phyloP scores from a whole-genome alignment of 371 early-diverging fungal genomes.

The Syncephalastrum monosporum region DNA sequence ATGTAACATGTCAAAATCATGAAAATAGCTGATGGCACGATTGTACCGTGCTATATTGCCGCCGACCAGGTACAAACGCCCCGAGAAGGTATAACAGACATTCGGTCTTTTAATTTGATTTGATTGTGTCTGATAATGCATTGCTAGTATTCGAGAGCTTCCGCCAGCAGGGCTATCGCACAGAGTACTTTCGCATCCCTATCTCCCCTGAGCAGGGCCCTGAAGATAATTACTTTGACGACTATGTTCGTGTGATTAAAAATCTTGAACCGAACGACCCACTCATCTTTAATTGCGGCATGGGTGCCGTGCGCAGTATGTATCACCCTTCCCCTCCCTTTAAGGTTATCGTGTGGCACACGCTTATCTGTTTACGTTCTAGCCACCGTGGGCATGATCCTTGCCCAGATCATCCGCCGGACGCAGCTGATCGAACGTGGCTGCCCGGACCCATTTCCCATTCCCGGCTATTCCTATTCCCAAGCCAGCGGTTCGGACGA shows the following conservation, averaged over 20 bases:
- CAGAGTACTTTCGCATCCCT: conserved; percentile 64
- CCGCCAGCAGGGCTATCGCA: conserved; percentile 41
- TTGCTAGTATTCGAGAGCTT: conserved; percentile 52
- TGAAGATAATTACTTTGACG: conserved; percentile 70
- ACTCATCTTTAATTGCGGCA: conserved; percentile 74
- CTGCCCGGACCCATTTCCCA: conserved; percentile 45
- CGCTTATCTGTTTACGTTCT: background rate
- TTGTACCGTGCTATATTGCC: conserved; percentile 68
- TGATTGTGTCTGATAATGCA: background rate
- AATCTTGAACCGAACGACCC: conserved; percentile 48
- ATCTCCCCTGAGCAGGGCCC: conserved; percentile 69
- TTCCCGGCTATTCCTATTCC: conserved; percentile 34
- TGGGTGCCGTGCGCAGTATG: conserved; percentile 73
- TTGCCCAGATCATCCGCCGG: conserved; percentile 59
- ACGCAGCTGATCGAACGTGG: conserved; percentile 51
- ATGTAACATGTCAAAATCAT: background rate
- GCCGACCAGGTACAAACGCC: conserved; percentile 65
- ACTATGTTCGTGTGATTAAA: conserved; percentile 59
- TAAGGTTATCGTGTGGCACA: background rate
- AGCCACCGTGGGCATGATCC: conserved; percentile 69
- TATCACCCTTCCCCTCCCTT: conserved; percentile 3
- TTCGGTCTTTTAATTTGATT: background rate
- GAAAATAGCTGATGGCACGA: conserved; percentile 44
- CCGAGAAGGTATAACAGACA: conserved; percentile 43
- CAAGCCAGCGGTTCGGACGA: background rate